Base-by-base conservation (phyloP, 176 grass and related monocot genomes). In the Musa itinerans region DNA sequence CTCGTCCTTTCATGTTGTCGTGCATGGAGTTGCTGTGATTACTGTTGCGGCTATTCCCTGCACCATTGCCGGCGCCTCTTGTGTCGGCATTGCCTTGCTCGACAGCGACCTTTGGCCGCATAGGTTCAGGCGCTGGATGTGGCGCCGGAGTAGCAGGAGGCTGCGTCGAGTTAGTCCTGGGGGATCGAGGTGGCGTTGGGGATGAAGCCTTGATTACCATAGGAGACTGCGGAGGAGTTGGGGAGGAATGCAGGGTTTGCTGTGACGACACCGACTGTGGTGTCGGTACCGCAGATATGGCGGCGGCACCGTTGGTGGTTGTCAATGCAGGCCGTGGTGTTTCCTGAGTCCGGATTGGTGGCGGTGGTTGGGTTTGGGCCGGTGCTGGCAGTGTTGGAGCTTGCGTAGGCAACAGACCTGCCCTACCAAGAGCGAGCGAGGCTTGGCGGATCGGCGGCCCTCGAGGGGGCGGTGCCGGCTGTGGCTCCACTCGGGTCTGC, bases 121-220 rank as follows among this genome's bases (percentile, higher is more conserved):
- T 77, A 21, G 74, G 83, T 50, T 87, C 68, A 6, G 81, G 51
- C 63, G 48, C 71, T 10, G 52, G 73, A 50, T 74, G 43, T 9
- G 53, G 43, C 34, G 10, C 22, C 16, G 63, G 49, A 58, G 71
- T 50, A 34, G 72, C 56, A 24, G 69, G 49, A 72, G 72, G 65
- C 55, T 48, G 51, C 25, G n/a, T 0, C 49, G 0, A 25, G 55
- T 53, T 65, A 14, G 43, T 54, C 68, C 55, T 79, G 10, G 79
- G 79, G 25, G 76, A 80, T 2, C 59, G 49, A 48, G 43, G 77
- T 6, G 83, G 83, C 7, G 75, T 71, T n/a, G 69, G 79, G 43
- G 61, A 82, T 34, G 69, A 79, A 54, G 81, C 20, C 25, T 80
- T 83, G 56, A 79, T 79, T 34, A 77, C 55, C 34, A 80, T 80